Evolutionary conservation across 2,329 filamentous ascomycete genomes (phyloP).

Genomic region (Fusarium agapanthi): DNA sequence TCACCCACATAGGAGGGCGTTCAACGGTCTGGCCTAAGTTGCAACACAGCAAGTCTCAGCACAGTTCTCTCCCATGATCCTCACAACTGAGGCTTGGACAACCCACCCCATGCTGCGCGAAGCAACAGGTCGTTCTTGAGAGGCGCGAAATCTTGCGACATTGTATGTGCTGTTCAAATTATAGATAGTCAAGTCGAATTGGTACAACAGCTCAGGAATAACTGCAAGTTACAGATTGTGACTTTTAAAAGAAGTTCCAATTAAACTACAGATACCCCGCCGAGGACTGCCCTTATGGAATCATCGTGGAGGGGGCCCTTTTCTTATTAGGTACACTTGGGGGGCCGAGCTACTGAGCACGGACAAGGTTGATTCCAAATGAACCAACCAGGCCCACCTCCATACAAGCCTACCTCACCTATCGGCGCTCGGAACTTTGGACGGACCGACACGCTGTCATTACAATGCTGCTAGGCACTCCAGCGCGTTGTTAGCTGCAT

Average conservation of each 20-base stretch:
- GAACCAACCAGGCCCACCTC: background rate
- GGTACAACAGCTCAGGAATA: constrained; percentile 1
- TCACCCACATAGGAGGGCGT: constrained; percentile 96
- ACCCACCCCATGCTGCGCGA: constrained; percentile 84
- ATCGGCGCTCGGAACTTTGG: constrained; percentile 21
- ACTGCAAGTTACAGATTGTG: constrained; percentile 15
- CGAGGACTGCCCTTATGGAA: constrained; percentile 17
- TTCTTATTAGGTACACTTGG: background rate
- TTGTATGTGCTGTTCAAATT: constrained; percentile 49
- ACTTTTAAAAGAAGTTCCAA: constrained; percentile 17
- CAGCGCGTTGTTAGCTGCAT: constrained; percentile 24
- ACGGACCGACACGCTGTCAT: constrained; percentile 43
- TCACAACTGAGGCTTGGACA: constrained; percentile 1
- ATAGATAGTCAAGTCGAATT: background rate
- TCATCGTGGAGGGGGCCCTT: constrained; percentile 28
- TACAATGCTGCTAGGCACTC: constrained; percentile 14
- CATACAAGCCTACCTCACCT: background rate
- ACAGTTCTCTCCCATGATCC: constrained; percentile 21
- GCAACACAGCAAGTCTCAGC: constrained; percentile 34
- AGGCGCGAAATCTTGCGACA: constrained; percentile 79
- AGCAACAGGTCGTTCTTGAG: constrained; percentile 93
- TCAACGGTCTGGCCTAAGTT: constrained; percentile 83
- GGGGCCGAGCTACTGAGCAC: background rate
- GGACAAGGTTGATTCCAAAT: constrained; percentile 17
- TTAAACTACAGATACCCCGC: constrained; percentile 20